Evolutionary conservation across 2,329 filamentous ascomycete genomes (phyloP).

Genomic region (Aspergillus sp.): DNA sequence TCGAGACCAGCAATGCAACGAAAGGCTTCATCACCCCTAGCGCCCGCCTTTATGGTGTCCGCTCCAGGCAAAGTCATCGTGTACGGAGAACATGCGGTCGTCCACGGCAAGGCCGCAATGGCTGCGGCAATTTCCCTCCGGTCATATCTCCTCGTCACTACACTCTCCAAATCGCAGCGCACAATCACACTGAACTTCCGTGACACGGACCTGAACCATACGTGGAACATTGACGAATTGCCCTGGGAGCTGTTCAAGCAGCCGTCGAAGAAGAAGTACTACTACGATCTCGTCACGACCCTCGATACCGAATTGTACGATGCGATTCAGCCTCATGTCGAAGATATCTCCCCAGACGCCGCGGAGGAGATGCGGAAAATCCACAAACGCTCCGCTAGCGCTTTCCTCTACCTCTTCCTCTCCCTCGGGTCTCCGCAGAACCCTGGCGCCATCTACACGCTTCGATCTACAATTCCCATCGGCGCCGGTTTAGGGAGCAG

Average conservation of each 20-base stretch:
- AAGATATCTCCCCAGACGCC: constrained; percentile 67
- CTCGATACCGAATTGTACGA: constrained; percentile 82
- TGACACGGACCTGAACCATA: constrained; percentile 86
- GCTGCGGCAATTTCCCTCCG: constrained; percentile 93
- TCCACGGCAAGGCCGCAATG: constrained; percentile 94
- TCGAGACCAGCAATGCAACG: constrained; percentile 31
- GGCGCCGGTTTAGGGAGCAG: constrained; percentile 90
- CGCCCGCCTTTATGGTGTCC: constrained; percentile 96
- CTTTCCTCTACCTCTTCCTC: constrained; percentile 91
- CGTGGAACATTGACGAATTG: constrained; percentile 90
- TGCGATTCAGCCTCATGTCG: constrained; percentile 79
- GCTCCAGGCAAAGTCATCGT: constrained; percentile 98
- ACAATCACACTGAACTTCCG: constrained; percentile 88
- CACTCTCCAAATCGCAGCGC: constrained; percentile 87
- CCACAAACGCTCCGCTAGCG: constrained; percentile 77
- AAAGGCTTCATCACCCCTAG: constrained; percentile 61
- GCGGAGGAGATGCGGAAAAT: constrained; percentile 78
- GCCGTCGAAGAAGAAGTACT: constrained; percentile 87
- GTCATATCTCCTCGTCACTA: constrained; percentile 94
- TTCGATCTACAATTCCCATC: constrained; percentile 92
- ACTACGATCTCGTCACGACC: constrained; percentile 84
- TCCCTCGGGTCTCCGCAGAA: constrained; percentile 81
- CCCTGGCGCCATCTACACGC: constrained; percentile 81
- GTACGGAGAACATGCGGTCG: constrained; percentile 97
- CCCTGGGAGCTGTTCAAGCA: constrained; percentile 84